Conservation (phyloP, 768 basidiomycete species). For the Pleurotus cornucopiae region DNA sequence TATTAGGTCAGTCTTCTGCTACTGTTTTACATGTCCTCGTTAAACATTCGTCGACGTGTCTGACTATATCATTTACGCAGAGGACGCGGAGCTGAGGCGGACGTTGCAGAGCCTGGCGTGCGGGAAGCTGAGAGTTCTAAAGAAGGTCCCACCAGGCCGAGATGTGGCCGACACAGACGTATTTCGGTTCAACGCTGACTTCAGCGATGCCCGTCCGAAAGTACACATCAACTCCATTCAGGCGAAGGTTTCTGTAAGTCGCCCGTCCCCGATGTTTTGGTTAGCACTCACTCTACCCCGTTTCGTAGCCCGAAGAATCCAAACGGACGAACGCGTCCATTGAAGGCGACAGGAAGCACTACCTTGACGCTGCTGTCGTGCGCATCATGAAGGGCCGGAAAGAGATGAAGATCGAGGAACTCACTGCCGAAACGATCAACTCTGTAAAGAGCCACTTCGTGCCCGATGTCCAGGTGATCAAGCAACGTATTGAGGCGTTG, state of each 20-base stretch:
- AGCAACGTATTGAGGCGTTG: constrained; percentile 74
- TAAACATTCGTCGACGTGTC: constrained; percentile 13
- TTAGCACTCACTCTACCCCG: neutral
- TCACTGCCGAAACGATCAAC: constrained; percentile 80
- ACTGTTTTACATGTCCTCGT: neutral
- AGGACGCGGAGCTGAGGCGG: constrained; percentile 66
- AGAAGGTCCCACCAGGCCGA: constrained; percentile 71
- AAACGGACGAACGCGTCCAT: constrained; percentile 78
- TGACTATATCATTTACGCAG: constrained; percentile 32
- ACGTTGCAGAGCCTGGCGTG: constrained; percentile 92
- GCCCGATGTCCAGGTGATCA: constrained; percentile 82
- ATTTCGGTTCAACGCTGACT: constrained; percentile 80
- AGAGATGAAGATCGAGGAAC: constrained; percentile 71
- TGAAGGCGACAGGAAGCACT: constrained; percentile 80
- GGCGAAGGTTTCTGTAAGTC: constrained; percentile 80
- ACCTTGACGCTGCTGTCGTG: constrained; percentile 93
- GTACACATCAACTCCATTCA: constrained; percentile 97
- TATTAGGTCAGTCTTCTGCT: constrained; percentile 56
- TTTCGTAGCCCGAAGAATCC: constrained; percentile 79
- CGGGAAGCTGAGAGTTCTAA: constrained; percentile 84
- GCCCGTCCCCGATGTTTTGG: neutral
- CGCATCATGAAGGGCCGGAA: constrained; percentile 94
- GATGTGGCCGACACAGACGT: constrained; percentile 74
- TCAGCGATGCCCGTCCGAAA: constrained; percentile 72
- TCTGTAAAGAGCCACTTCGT: constrained; percentile 86